Conservation (phyloP, 2,329 filamentous ascomycete species). For the Aspergillus viridinutans region DNA sequence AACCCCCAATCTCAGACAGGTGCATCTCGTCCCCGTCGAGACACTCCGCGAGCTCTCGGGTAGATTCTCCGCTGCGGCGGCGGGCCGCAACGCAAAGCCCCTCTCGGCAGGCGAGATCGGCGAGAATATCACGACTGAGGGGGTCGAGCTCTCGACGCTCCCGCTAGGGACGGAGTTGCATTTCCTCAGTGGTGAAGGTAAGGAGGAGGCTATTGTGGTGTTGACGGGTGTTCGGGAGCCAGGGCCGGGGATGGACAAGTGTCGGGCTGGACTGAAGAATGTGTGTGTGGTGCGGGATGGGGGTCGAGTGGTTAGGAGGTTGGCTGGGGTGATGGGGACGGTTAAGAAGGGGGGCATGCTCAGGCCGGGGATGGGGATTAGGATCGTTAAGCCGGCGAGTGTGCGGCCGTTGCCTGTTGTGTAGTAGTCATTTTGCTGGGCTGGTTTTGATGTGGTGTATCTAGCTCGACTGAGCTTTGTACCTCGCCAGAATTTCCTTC, state of each 20-base stretch:
- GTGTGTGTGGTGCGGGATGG: neutral
- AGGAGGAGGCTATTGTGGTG: neutral
- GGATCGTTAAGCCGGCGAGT: neutral
- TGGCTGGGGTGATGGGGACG: conserved; percentile 3
- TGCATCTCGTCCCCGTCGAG: conserved; percentile 3
- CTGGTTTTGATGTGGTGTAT: too few species aligned
- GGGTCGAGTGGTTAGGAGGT: neutral
- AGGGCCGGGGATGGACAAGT: conserved; percentile 1
- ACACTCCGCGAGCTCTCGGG: neutral
- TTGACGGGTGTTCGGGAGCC: conserved; percentile 1
- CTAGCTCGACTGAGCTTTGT: too few species aligned
- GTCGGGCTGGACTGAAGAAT: neutral
- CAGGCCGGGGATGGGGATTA: conserved; percentile 1
- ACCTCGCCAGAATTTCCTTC: too few species aligned
- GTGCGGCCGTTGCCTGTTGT: too few species aligned
- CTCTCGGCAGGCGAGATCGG: neutral
- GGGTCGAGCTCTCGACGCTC: too few species aligned
- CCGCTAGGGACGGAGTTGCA: too few species aligned
- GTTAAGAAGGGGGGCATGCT: conserved; percentile 1
- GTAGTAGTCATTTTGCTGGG: too few species aligned
- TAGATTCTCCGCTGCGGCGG: neutral
- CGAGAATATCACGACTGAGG: too few species aligned
- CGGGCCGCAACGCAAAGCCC: neutral
- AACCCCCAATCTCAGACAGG: neutral
- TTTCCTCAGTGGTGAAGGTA: neutral